Conservation (phyloP, 352 stramenopile genomes). For the Aphanomyces cochlioides region DNA sequence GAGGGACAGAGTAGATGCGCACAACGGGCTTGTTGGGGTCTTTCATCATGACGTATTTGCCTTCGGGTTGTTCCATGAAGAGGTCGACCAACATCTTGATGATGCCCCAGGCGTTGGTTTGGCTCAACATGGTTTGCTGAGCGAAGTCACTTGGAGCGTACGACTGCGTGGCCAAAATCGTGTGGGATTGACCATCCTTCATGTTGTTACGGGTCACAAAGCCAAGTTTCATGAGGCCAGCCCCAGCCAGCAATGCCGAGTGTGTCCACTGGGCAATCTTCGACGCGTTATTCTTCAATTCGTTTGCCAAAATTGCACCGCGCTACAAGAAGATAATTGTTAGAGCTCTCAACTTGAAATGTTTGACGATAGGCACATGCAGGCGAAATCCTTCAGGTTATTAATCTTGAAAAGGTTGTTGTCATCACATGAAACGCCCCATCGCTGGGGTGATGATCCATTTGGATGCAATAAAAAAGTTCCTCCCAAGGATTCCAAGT, state of each 20-base stretch:
- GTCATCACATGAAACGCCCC: neutral
- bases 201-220: slow-evolving; percentile 92
- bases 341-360: no score
- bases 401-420: slow-evolving; percentile 14
- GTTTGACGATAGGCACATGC: neutral
- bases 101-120: slow-evolving; percentile 98
- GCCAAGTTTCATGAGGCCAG: slow-evolving; percentile 98
- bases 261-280: slow-evolving; percentile 98
- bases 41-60: slow-evolving; percentile 98
- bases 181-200: slow-evolving; percentile 95
- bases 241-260: slow-evolving; percentile 92
- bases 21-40: slow-evolving; percentile 98
- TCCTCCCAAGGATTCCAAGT: slow-evolving; percentile 35
- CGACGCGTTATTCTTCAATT: slow-evolving; percentile 99
- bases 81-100: slow-evolving; percentile 93
- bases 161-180: slow-evolving; percentile 94
- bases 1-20: slow-evolving; percentile 94
- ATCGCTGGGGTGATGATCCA: slow-evolving; percentile 5
- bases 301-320: slow-evolving; percentile 95
- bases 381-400: slow-evolving; percentile 2
- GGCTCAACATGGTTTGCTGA: slow-evolving; percentile 95
- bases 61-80: slow-evolving; percentile 92
- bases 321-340: slow-evolving; percentile 51
- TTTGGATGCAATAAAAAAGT: slow-evolving; percentile 35
- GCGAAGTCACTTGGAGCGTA: slow-evolving; percentile 97